phyloP scores from a whole-genome alignment of 2,329 filamentous ascomycete species.

The Penicillium capsulatum region DNA sequence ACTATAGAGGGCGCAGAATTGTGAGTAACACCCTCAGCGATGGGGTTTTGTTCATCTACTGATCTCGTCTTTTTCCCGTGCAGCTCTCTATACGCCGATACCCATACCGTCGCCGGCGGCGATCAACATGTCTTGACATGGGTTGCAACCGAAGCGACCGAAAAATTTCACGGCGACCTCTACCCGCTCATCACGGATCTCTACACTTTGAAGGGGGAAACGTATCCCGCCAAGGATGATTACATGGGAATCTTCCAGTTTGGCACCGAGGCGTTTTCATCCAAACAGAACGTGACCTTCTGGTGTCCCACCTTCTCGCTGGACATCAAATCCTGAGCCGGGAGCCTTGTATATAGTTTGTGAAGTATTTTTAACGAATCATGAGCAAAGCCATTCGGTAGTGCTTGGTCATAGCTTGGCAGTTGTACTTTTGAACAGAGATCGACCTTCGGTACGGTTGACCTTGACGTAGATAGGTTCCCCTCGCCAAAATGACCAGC shows the following conservation, averaged over 20 bases:
- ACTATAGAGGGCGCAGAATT: conserved; percentile 37
- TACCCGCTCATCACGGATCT: conserved; percentile 45
- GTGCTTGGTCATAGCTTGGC: too few relatives aligned
- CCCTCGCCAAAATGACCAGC: too few relatives aligned
- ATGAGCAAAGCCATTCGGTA: too few relatives aligned
- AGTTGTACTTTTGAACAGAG: too few relatives aligned
- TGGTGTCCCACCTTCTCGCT: conserved; percentile 36
- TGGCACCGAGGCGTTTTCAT: conserved; percentile 50
- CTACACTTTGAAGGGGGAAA: conserved; percentile 29
- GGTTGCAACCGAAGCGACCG: conserved; percentile 37
- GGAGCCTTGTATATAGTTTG: conserved; percentile 2
- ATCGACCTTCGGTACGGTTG: too few relatives aligned
- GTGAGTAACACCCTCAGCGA: conserved; percentile 13
- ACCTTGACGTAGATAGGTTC: too few relatives aligned
- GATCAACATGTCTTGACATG: conserved; percentile 51
- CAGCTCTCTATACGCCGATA: conserved; percentile 17
- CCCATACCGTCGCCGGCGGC: conserved; percentile 31
- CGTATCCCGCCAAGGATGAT: conserved; percentile 40
- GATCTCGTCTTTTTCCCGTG: conserved; percentile 2
- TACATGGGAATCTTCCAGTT: conserved; percentile 53
- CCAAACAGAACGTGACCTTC: conserved; percentile 48
- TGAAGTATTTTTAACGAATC: too few relatives aligned
- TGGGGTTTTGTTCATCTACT: neutral
- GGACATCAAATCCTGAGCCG: conserved; percentile 21
- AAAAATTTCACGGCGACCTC: conserved; percentile 48